Percentiles rank a stretch among this genome's conserved stretches.
Evolutionary conservation across 331 rosid species (phyloP).

Genomic region (Prunus yedoensis): DNA sequence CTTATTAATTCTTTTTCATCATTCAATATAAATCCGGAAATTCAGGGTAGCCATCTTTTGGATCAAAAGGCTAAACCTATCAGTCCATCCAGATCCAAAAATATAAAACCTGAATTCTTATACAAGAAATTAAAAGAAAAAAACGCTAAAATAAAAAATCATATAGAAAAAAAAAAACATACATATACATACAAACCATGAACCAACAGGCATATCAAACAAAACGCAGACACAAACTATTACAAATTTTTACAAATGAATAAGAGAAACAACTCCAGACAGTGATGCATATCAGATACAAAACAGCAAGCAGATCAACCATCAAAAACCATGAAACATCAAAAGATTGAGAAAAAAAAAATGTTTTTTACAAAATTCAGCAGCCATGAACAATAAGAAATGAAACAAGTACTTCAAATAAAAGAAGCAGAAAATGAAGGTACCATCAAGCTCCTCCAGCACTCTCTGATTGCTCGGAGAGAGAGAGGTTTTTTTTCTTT

Average conservation of each 20-base stretch:
- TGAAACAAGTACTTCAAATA: neutral
- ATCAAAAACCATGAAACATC: neutral
- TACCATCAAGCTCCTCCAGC: conserved; percentile 6
- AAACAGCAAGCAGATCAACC: neutral
- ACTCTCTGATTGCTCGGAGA: neutral
- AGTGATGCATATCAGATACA: neutral
- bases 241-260: neutral
- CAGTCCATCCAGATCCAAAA: neutral
- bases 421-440: neutral
- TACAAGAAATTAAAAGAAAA: neutral
- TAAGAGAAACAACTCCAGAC: neutral
- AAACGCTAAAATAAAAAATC: neutral
- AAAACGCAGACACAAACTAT: neutral
- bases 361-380: neutral
- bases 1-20: neutral
- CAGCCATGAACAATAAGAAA: neutral
- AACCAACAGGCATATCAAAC: neutral
- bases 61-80: neutral
- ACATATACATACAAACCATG: neutral
- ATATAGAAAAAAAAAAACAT: neutral
- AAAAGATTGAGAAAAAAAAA: neutral
- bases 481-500: neutral
- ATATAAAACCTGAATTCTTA: neutral
- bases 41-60: neutral
- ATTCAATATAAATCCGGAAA: neutral